Evolutionary conservation across 306 rosid species (phyloP).

Genomic region (Pachyrhizus erosus): DNA sequence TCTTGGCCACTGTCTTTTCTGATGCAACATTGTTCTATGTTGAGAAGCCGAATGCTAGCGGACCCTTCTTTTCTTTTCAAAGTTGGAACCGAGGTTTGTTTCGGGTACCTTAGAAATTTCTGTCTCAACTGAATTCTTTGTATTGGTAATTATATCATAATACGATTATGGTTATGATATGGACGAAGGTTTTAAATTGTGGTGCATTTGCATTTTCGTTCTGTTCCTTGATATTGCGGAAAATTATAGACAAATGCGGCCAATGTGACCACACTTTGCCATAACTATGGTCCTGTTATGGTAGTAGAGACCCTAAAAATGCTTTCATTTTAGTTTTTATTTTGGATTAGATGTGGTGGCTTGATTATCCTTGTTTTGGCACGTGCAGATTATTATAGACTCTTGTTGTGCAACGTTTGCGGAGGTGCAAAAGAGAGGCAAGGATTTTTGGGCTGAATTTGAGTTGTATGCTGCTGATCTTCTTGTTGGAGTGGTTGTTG

Average conservation of each 20-base stretch:
- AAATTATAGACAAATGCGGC: background rate
- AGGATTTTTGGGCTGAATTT: conserved; percentile 89
- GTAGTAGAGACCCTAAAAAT: too few relatives aligned
- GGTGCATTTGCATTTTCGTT: too few relatives aligned
- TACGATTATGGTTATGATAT: background rate
- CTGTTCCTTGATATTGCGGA: background rate
- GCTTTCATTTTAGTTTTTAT: background rate
- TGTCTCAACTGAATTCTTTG: conserved; percentile 1
- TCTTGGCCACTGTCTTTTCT: conserved; percentile 71
- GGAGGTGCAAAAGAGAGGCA: conserved; percentile 89
- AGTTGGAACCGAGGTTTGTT: conserved; percentile 91
- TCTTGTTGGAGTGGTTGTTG: conserved; percentile 88
- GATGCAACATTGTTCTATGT: conserved; percentile 75
- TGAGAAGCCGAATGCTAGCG: conserved; percentile 88
- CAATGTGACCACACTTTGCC: background rate
- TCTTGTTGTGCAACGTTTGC: conserved; percentile 98
- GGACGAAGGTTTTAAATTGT: too few relatives aligned
- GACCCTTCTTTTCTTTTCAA: conserved; percentile 94
- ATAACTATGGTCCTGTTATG: too few relatives aligned
- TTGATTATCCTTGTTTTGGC: conserved; percentile 22
- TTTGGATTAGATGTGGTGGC: background rate
- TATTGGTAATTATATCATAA: background rate
- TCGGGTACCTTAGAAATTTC: background rate
- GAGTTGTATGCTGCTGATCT: conserved; percentile 94
- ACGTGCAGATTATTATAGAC: conserved; percentile 84